Conservation (phyloP, 2,329 filamentous ascomycete species). For the Penicillium capsulatum region DNA sequence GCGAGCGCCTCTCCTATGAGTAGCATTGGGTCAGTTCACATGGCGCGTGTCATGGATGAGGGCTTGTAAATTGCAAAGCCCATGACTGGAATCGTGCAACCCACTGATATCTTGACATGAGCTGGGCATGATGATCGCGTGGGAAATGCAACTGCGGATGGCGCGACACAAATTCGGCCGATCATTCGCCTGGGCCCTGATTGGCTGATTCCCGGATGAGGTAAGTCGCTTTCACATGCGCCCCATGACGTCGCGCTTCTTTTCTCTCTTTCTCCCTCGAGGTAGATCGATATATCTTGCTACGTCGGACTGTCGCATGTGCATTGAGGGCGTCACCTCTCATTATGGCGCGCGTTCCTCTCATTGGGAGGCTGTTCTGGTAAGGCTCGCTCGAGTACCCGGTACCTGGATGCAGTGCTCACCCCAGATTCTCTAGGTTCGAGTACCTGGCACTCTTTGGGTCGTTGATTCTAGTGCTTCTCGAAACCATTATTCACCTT, state of each 20-base stretch:
- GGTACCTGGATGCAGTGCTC: constrained; percentile 5
- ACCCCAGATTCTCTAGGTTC: constrained; percentile 47
- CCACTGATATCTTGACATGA: constrained; percentile 95
- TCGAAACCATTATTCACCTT: constrained; percentile 78
- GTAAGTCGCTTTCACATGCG: constrained; percentile 31
- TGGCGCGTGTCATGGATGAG: neutral
- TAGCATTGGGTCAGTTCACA: constrained; percentile 17
- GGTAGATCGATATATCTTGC: no score
- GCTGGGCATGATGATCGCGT: constrained; percentile 67
- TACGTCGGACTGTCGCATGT: no score
- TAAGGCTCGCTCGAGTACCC: constrained; percentile 18
- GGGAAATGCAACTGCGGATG: neutral
- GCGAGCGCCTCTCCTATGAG: constrained; percentile 78
- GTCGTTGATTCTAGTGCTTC: constrained; percentile 75
- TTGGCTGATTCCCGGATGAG: constrained; percentile 30
- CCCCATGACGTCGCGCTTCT: constrained; percentile 20
- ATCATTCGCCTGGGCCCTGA: constrained; percentile 14
- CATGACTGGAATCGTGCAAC: constrained; percentile 33
- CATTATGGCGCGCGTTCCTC: constrained; percentile 56
- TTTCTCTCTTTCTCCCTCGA: no score
- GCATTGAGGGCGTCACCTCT: no score
- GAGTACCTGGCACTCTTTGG: constrained; percentile 85
- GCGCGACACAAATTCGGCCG: constrained; percentile 16
- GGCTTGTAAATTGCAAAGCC: neutral
- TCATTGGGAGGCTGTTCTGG: constrained; percentile 59